These are phyloP conservation scores for Oryza coarctata DNA, from an alignment of 176 grass and related monocot species.

Conservation along the genomic window DNA sequence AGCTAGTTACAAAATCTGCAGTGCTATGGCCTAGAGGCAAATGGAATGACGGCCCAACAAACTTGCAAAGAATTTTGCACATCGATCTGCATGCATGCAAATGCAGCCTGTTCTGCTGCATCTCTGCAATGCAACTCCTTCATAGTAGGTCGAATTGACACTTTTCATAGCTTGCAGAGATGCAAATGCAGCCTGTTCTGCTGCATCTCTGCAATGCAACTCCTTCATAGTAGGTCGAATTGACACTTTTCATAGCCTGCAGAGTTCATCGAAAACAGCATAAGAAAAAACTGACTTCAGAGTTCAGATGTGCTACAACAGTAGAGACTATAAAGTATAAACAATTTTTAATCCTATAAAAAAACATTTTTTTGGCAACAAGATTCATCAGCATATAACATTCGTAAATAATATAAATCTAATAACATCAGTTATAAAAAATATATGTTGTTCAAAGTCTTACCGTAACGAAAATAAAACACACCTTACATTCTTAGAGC, in stretches of 20 bases:
- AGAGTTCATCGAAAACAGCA: not conserved
- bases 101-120: constrained; percentile 4
- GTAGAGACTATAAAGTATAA: not conserved
- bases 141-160: constrained; percentile 56
- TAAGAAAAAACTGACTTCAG: no score
- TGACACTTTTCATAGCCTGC: constrained; percentile 67
- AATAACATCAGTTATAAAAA: no score
- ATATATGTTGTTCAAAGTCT: no score
- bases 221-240: constrained; percentile 47
- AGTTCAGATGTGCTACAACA: not conserved
- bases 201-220: not conserved
- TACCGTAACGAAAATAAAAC: no score
- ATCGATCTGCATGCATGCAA: not conserved
- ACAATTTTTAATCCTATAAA: not conserved
- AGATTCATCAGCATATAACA: no score
- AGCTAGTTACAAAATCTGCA: constrained; percentile 57
- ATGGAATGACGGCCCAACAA: not conserved
- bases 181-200: not conserved
- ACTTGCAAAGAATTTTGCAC: constrained; percentile 8
- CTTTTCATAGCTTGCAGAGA: no score
- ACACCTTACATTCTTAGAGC: no score
- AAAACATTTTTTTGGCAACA: no score
- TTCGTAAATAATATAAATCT: no score
- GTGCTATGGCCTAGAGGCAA: constrained; percentile 18
- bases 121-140: not conserved